Conservation (phyloP, 768 basidiomycete species). For the Leucosporidium yakuticum region DNA sequence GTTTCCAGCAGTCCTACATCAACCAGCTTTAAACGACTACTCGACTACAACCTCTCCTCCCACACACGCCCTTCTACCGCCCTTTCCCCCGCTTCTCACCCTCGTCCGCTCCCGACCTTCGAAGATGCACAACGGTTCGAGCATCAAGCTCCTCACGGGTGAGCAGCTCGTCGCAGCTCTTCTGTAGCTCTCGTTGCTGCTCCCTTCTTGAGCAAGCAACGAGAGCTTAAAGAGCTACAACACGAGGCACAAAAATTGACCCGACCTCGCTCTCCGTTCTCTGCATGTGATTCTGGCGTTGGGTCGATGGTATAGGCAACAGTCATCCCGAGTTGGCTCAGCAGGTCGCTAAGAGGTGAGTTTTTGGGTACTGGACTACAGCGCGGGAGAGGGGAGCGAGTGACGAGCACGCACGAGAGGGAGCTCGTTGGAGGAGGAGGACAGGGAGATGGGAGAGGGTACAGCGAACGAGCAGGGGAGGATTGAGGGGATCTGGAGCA, state of each 20-base stretch:
- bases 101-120: background rate
- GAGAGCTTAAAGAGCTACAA: no score
- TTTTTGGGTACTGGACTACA: conserved; percentile 34
- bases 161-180: background rate
- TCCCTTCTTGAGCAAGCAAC: background rate
- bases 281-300: background rate
- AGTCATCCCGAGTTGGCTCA: conserved; percentile 97
- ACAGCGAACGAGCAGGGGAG: background rate
- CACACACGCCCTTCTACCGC: background rate
- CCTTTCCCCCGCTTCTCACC: background rate
- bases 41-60: no score
- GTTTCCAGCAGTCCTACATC: no score
- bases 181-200: conserved; percentile 2
- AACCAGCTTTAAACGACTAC: no score
- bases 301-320: conserved; percentile 59
- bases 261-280: background rate
- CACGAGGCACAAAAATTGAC: background rate
- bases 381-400: background rate
- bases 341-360: conserved; percentile 94
- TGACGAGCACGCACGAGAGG: background rate
- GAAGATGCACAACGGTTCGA: conserved; percentile 39
- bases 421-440: background rate
- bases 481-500: no score
- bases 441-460: background rate
- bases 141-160: conserved; percentile 48